Percentiles rank a stretch among this genome's conserved stretches.
Conservation (phyloP, 352 stramenopile genomes). For the Phytophthora vignae region DNA sequence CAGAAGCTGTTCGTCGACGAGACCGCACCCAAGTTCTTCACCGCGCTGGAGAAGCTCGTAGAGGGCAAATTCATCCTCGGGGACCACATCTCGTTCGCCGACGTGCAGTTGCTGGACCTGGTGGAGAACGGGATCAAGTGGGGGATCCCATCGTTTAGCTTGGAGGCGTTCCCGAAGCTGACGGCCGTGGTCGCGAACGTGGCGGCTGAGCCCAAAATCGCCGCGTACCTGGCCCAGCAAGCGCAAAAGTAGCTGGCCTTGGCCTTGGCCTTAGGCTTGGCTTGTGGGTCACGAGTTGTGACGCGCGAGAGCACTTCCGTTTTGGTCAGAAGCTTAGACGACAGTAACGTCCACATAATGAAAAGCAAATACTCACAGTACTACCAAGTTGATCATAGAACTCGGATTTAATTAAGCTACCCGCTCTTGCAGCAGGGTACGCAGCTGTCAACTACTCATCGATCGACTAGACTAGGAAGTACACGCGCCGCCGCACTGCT, state of each 20-base stretch:
- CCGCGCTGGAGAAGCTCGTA: slow-evolving; percentile 51
- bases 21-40: slow-evolving; percentile 45
- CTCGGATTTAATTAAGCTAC: slow-evolving; percentile 32
- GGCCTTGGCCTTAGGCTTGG: too few species aligned
- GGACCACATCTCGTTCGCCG: slow-evolving; percentile 40
- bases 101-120: not conserved
- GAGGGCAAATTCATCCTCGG: slow-evolving; percentile 61
- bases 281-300: too few species aligned
- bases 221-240: not conserved
- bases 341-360: too few species aligned
- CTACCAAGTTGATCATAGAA: slow-evolving; percentile 19
- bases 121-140: slow-evolving; percentile 1
- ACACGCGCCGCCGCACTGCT: slow-evolving; percentile 6
- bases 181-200: not conserved
- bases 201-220: not conserved
- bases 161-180: slow-evolving; percentile 13
- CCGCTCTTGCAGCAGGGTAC: slow-evolving; percentile 7
- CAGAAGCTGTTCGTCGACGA: slow-evolving; percentile 51
- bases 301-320: too few species aligned
- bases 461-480: slow-evolving; percentile 2
- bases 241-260: not conserved
- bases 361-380: not conserved
- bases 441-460: slow-evolving; percentile 11
- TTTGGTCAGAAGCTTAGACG: too few species aligned
- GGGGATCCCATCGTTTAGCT: not conserved